Conservation (phyloP, 2,329 filamentous ascomycete genomes). For the Volutella citrinella region DNA sequence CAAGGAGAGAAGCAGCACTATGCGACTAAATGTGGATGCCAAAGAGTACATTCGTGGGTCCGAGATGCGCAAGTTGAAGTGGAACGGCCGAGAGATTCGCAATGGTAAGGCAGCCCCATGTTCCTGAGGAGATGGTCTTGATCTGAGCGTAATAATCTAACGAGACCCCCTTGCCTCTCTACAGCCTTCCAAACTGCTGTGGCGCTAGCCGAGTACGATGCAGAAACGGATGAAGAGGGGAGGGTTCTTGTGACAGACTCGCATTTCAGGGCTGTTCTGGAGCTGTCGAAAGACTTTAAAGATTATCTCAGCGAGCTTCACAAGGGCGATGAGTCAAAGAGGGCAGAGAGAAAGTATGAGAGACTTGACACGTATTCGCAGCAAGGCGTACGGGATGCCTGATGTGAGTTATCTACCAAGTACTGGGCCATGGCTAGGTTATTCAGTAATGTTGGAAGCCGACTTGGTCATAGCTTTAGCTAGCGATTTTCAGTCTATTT, state of each 20-base stretch:
- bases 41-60: constrained; percentile 15
- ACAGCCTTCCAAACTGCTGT: constrained; percentile 31
- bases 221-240: constrained; percentile 21
- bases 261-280: constrained; percentile 25
- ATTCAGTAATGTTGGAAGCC: too few species aligned
- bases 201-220: constrained; percentile 25
- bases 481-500: too few species aligned
- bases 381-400: too few species aligned
- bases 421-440: too few species aligned
- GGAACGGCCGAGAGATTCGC: constrained; percentile 26
- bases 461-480: too few species aligned
- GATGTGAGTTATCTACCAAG: too few species aligned
- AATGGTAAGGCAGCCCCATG: constrained; percentile 16
- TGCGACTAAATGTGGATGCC: too few species aligned
- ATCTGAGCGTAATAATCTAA: too few species aligned
- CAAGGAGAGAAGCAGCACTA: too few species aligned
- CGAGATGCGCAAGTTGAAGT: constrained; percentile 16
- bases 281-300: constrained; percentile 28
- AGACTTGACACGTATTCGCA: constrained; percentile 6
- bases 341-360: constrained; percentile 8
- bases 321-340: constrained; percentile 6
- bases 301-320: constrained; percentile 16
- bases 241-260: constrained; percentile 22
- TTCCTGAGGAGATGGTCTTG: too few species aligned
- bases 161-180: background rate